Evolutionary conservation across 2,329 filamentous ascomycete genomes (phyloP).

Genomic region (Monosporascus sp.): DNA sequence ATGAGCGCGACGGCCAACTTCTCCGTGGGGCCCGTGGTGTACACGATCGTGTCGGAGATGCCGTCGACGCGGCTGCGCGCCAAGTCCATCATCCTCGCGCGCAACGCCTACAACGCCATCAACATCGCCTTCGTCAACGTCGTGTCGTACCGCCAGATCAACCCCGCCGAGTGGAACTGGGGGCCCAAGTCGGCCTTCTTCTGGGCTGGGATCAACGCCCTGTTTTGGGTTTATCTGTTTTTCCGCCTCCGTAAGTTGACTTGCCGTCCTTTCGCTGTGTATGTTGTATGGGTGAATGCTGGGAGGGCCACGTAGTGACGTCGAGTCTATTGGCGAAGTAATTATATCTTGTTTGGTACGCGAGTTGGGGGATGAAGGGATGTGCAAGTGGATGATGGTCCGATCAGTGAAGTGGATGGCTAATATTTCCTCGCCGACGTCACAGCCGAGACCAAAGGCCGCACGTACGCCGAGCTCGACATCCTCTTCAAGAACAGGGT

Average conservation of each 20-base stretch:
- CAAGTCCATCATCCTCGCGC: constrained; percentile 40
- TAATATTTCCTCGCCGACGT: neutral
- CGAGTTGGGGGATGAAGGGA: too few species aligned
- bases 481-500: constrained; percentile 37
- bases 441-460: constrained; percentile 30
- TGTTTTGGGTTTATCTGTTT: constrained; percentile 37
- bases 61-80: constrained; percentile 39
- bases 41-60: constrained; percentile 42
- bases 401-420: neutral
- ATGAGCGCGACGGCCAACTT: constrained; percentile 39
- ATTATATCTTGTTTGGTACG: too few species aligned
- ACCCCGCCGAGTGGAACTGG: constrained; percentile 31
- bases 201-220: constrained; percentile 32
- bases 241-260: constrained; percentile 36
- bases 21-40: constrained; percentile 41
- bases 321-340: too few species aligned
- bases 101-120: constrained; percentile 38
- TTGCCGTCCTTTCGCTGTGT: neutral
- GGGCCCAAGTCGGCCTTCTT: constrained; percentile 34
- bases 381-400: too few species aligned
- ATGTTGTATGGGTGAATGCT: too few species aligned
- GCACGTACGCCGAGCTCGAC: constrained; percentile 45
- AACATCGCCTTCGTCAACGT: constrained; percentile 36
- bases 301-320: too few species aligned
- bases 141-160: constrained; percentile 32